phyloP scores from a whole-genome alignment of 148 eudicot genomes.

The Camellia sinensis region DNA sequence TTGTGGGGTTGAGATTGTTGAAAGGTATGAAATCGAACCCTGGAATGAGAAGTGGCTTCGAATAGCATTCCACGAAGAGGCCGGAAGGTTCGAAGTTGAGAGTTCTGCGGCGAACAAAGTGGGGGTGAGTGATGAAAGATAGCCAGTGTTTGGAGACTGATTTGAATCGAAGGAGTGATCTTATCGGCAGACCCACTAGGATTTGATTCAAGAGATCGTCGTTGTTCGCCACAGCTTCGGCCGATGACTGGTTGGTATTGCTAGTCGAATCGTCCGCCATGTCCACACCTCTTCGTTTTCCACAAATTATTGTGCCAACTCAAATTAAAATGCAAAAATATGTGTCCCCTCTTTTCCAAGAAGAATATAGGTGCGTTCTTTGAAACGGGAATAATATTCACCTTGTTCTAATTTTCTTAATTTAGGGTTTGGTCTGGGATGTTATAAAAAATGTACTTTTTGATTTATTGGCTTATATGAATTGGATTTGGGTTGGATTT shows the following conservation, averaged over 20 bases:
- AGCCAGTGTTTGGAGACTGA: slow-evolving; percentile 20
- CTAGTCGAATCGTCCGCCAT: too few relatives aligned
- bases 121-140: slow-evolving; percentile 14
- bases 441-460: too few relatives aligned
- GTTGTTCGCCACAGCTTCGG: not conserved
- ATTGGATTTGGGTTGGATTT: too few relatives aligned
- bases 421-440: too few relatives aligned
- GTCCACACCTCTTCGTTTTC: too few relatives aligned
- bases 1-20: not conserved
- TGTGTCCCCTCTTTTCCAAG: too few relatives aligned
- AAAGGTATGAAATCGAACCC: not conserved
- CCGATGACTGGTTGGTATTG: not conserved
- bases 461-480: too few relatives aligned
- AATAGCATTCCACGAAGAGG: not conserved
- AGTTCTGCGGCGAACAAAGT: not conserved
- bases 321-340: too few relatives aligned
- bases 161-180: slow-evolving; percentile 11
- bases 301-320: too few relatives aligned
- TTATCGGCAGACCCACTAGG: slow-evolving; percentile 11
- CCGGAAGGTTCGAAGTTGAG: not conserved
- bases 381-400: too few relatives aligned
- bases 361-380: too few relatives aligned
- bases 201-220: slow-evolving; percentile 14
- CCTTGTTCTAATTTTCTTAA: too few relatives aligned
- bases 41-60: not conserved